Percentiles rank a stretch among this genome's conserved stretches.
Conservation (phyloP, 768 basidiomycete species). For the Agrocybe praecox region DNA sequence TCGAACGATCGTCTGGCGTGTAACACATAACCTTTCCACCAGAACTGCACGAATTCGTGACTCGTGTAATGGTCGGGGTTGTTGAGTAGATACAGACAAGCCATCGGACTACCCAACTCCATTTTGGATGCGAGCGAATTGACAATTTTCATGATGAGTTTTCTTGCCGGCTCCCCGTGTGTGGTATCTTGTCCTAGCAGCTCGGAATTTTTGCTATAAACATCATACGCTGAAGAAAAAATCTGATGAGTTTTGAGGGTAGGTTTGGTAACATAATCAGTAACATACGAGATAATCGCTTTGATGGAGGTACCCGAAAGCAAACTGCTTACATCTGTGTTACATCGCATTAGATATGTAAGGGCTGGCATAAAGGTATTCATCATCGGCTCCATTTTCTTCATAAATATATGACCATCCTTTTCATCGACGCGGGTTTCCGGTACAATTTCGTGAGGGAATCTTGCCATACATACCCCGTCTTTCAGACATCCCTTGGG, state of each 20-base stretch:
- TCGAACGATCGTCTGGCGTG: constrained; percentile 1
- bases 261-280: constrained; percentile 46
- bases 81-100: constrained; percentile 16
- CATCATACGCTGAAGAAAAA: constrained; percentile 22
- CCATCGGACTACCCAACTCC: constrained; percentile 31
- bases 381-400: constrained; percentile 35
- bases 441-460: constrained; percentile 29
- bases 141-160: constrained; percentile 25
- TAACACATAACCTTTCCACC: constrained; percentile 26
- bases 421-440: constrained; percentile 25
- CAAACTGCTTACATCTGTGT: constrained; percentile 40
- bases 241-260: constrained; percentile 38
- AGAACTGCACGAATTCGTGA: constrained; percentile 28
- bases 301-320: constrained; percentile 42
- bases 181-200: neutral
- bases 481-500: constrained; percentile 28
- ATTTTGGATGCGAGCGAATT: constrained; percentile 28
- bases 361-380: constrained; percentile 35
- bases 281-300: constrained; percentile 36
- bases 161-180: neutral
- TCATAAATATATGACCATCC: constrained; percentile 29
- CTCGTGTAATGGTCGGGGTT: constrained; percentile 10
- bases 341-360: constrained; percentile 37
- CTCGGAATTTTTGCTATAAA: constrained; percentile 5
- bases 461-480: constrained; percentile 33